Conservation (phyloP, 768 basidiomycete genomes). For the Collybia nuda region DNA sequence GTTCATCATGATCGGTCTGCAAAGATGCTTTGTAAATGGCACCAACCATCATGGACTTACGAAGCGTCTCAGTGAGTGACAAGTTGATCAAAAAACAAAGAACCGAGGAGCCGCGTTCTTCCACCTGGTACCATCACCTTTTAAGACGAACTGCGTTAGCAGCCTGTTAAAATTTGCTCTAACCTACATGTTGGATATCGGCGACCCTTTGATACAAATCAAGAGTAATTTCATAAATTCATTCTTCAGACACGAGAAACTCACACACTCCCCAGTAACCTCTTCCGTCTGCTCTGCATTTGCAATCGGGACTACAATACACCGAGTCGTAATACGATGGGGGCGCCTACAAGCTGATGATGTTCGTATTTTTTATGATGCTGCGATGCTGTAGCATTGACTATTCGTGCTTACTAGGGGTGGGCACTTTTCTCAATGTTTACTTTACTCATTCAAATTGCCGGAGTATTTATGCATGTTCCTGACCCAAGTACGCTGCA, state of each 20-base stretch:
- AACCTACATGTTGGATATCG: too few relatives aligned
- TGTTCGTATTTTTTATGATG: constrained; percentile 16
- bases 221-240: constrained; percentile 9
- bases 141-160: too few relatives aligned
- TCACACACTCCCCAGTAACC: constrained; percentile 18
- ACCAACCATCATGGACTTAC: too few relatives aligned
- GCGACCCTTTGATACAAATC: constrained; percentile 12
- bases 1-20: too few relatives aligned
- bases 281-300: constrained; percentile 27
- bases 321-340: constrained; percentile 27
- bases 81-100: too few relatives aligned
- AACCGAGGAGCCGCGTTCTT: too few relatives aligned
- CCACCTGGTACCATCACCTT: too few relatives aligned
- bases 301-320: constrained; percentile 26
- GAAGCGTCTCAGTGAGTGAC: too few relatives aligned
- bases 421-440: constrained; percentile 28
- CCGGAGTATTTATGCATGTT: constrained; percentile 21
- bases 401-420: constrained; percentile 10
- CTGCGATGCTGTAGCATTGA: not conserved
- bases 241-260: not conserved
- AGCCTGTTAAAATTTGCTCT: too few relatives aligned
- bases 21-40: too few relatives aligned
- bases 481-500: not conserved
- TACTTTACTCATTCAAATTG: constrained; percentile 21
- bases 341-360: constrained; percentile 30